These are phyloP conservation scores for Dalbergia oliveri DNA, from an alignment of 306 rosid species.

Conservation along the genomic window DNA sequence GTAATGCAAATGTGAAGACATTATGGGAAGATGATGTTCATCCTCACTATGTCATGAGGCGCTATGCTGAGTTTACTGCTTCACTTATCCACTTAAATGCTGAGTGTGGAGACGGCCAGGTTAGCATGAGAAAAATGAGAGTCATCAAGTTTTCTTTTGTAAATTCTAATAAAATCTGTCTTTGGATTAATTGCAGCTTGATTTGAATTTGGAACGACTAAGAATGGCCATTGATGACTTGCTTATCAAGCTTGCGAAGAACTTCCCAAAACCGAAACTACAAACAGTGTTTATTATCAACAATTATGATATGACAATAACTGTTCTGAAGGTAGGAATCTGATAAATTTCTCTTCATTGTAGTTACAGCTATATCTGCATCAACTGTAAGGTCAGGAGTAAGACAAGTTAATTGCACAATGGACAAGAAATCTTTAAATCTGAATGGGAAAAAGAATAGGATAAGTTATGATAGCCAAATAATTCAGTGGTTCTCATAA, in stretches of 20 bases:
- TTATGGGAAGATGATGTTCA: constrained; percentile 99
- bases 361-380: constrained; percentile 29
- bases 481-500: constrained; percentile 15
- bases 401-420: constrained; percentile 28
- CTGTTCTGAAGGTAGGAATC: constrained; percentile 84
- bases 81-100: constrained; percentile 89
- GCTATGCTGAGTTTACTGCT: constrained; percentile 98
- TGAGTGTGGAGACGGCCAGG: constrained; percentile 97
- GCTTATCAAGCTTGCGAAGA: constrained; percentile 94
- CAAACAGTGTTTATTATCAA: constrained; percentile 94
- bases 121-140: constrained; percentile 47
- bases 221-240: constrained; percentile 97
- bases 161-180: constrained; percentile 35
- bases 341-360: constrained; percentile 37
- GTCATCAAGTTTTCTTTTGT: neutral
- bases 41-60: constrained; percentile 98
- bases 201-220: constrained; percentile 83
- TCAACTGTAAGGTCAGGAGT: constrained; percentile 30
- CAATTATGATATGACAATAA: constrained; percentile 96
- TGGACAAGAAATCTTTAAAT: constrained; percentile 1
- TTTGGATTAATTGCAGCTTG: constrained; percentile 71
- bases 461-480: neutral
- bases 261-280: constrained; percentile 75
- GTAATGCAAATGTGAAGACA: constrained; percentile 83
- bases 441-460: constrained; percentile 27